These are phyloP conservation scores for Musa beccarii DNA, from an alignment of 176 grass and related monocot genomes.

Conservation along the genomic window DNA sequence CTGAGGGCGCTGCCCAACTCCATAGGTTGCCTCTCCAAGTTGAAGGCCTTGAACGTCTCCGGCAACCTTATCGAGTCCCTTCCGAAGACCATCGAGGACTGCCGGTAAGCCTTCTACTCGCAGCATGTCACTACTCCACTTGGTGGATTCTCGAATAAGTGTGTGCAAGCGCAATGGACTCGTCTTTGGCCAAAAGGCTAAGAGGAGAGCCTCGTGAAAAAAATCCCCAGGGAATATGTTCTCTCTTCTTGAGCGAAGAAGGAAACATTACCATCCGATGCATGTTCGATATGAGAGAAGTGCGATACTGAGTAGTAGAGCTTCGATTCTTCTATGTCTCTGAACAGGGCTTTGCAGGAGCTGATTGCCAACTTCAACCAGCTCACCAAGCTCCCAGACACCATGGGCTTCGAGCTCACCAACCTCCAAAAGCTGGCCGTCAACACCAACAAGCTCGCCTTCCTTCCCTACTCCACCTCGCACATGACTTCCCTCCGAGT, in stretches of 20 bases:
- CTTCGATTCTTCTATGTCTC: not conserved
- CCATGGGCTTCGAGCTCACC: constrained; percentile 24
- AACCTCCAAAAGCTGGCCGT: constrained; percentile 18
- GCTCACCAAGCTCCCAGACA: constrained; percentile 15
- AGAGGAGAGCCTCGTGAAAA: too few species aligned
- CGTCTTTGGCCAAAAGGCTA: too few species aligned
- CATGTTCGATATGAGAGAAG: too few species aligned
- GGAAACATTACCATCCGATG: too few species aligned
- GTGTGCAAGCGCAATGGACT: too few species aligned
- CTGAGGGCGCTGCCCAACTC: constrained; percentile 84
- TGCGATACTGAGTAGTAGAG: too few species aligned
- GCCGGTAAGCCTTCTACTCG: constrained; percentile 35
- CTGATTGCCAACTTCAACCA: constrained; percentile 26
- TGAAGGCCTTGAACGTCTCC: constrained; percentile 83
- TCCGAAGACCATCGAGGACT: constrained; percentile 79
- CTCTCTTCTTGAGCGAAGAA: too few species aligned
- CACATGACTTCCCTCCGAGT: constrained; percentile 25
- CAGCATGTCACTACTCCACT: too few species aligned
- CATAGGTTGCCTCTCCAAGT: constrained; percentile 93
- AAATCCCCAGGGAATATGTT: too few species aligned
- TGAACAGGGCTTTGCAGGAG: constrained; percentile 21
- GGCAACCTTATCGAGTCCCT: constrained; percentile 75
- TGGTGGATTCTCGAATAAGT: too few species aligned
- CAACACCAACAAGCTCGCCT: constrained; percentile 26
- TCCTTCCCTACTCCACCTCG: constrained; percentile 26